phyloP scores from a whole-genome alignment of 805 yeast genomes.

The Yarrowia yakushimensis region DNA sequence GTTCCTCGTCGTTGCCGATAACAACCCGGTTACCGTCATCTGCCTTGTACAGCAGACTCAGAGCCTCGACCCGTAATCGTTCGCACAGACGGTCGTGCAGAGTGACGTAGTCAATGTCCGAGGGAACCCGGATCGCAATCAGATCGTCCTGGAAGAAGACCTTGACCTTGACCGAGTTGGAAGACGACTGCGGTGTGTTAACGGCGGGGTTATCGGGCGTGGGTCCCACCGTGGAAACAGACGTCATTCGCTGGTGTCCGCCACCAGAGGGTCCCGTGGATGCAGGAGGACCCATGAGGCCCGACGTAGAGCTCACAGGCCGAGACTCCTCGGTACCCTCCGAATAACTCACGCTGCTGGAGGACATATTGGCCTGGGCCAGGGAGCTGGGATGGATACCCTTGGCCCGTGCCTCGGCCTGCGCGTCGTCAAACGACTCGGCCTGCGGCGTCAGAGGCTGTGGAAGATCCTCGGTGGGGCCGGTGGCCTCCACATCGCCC shows the following conservation, averaged over 20 bases:
- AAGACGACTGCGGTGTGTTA: constrained; percentile 26
- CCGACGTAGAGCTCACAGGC: constrained; percentile 16
- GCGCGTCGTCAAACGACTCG: neutral
- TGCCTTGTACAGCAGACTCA: constrained; percentile 34
- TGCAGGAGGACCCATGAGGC: constrained; percentile 6
- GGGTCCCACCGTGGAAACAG: constrained; percentile 21
- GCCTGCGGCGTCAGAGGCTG: constrained; percentile 33
- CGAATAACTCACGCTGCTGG: neutral
- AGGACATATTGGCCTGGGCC: neutral
- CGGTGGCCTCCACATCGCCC: constrained; percentile 55
- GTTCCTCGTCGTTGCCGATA: constrained; percentile 34
- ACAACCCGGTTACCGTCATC: constrained; percentile 30
- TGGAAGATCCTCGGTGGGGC: constrained; percentile 36
- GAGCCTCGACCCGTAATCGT: constrained; percentile 35
- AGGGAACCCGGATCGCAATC: constrained; percentile 41
- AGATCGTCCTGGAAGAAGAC: constrained; percentile 40
- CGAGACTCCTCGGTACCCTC: neutral
- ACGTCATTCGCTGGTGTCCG: constrained; percentile 4
- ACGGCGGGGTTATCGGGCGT: constrained; percentile 11
- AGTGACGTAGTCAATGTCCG: constrained; percentile 34
- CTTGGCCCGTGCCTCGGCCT: neutral
- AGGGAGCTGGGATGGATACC: neutral
- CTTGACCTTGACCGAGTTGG: constrained; percentile 38
- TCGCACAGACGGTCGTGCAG: constrained; percentile 36
- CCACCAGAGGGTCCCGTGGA: constrained; percentile 4